phyloP scores from a whole-genome alignment of 257 asterid genomes.

The Agastache rugosa region DNA sequence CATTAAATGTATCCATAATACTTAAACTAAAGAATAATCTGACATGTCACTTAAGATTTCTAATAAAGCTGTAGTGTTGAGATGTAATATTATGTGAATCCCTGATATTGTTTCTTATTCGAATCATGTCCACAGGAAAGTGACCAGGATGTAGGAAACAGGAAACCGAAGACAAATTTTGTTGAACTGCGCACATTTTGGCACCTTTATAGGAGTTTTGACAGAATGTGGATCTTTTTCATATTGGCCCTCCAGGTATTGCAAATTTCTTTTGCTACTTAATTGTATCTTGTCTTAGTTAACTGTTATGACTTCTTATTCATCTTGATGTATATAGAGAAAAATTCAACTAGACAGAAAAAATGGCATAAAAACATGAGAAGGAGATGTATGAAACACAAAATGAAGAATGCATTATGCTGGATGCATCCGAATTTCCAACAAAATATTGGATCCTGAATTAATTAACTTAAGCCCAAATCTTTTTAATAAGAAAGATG shows the following conservation, averaged over 20 bases:
- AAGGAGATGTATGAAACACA: conserved; percentile 10
- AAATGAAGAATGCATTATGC: conserved; percentile 16
- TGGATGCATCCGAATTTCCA: conserved; percentile 3
- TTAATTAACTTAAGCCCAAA: not conserved
- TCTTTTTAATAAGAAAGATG: not conserved
- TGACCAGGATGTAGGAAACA: conserved; percentile 62
- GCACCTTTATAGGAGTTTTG: conserved; percentile 95
- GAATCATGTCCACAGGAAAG: conserved; percentile 51
- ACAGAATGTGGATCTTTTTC: conserved; percentile 93
- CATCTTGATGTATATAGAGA: conserved; percentile 17
- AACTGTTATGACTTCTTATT: conserved; percentile 12
- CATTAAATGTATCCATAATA: not conserved
- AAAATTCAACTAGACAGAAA: conserved; percentile 4
- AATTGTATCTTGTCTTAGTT: conserved; percentile 1
- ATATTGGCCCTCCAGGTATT: conserved; percentile 91
- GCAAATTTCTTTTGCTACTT: conserved; percentile 13
- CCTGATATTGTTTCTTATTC: conserved; percentile 7
- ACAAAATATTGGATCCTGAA: not conserved
- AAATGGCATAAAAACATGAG: conserved; percentile 8
- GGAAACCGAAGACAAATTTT: conserved; percentile 93
- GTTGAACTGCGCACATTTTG: conserved; percentile 96
- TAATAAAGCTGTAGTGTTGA: conserved; percentile 14
- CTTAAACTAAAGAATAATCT: not conserved
- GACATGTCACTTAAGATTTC: conserved; percentile 14
- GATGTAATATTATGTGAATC: conserved; percentile 12